These are phyloP conservation scores for Amanita phalloides DNA, from an alignment of 768 basidiomycete genomes.

Conservation along the genomic window DNA sequence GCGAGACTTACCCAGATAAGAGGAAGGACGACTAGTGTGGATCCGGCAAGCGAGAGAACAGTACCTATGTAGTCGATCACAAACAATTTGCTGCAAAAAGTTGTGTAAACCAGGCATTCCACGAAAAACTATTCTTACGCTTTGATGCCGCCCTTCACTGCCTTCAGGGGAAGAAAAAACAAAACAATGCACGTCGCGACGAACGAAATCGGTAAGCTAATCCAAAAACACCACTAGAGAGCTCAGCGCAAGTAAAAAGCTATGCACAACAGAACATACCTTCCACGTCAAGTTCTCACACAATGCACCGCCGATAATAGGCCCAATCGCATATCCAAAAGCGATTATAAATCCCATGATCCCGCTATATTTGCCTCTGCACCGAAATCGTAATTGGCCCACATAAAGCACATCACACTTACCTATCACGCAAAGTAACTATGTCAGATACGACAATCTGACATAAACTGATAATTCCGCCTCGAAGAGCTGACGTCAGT, in stretches of 20 bases:
- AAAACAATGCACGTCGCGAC: conserved; percentile 43
- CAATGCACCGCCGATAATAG: conserved; percentile 56
- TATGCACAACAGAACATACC: conserved; percentile 20
- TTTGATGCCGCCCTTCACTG: conserved; percentile 50
- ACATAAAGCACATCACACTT: conserved; percentile 3
- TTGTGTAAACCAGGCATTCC: not conserved
- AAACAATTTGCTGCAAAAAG: conserved; percentile 40
- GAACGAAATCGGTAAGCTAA: conserved; percentile 51
- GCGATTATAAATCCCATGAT: conserved; percentile 51
- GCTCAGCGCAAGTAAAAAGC: not conserved
- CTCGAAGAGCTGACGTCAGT: conserved; percentile 10
- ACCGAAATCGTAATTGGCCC: not conserved
- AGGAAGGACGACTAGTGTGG: conserved; percentile 54
- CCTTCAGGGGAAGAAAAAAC: conserved; percentile 59
- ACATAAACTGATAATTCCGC: conserved; percentile 56
- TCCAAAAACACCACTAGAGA: conserved; percentile 64
- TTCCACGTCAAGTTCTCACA: conserved; percentile 54
- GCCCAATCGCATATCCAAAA: conserved; percentile 56
- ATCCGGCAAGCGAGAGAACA: conserved; percentile 45
- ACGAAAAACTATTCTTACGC: conserved; percentile 18
- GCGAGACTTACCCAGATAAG: conserved; percentile 51
- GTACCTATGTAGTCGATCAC: conserved; percentile 58
- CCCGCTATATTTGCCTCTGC: conserved; percentile 68
- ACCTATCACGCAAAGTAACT: conserved; percentile 59
- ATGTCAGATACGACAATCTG: conserved; percentile 70